Percentiles rank a stretch among this genome's conserved stretches.
phyloP scores from a whole-genome alignment of 306 rosid species.

The Cucurbita moschata region DNA sequence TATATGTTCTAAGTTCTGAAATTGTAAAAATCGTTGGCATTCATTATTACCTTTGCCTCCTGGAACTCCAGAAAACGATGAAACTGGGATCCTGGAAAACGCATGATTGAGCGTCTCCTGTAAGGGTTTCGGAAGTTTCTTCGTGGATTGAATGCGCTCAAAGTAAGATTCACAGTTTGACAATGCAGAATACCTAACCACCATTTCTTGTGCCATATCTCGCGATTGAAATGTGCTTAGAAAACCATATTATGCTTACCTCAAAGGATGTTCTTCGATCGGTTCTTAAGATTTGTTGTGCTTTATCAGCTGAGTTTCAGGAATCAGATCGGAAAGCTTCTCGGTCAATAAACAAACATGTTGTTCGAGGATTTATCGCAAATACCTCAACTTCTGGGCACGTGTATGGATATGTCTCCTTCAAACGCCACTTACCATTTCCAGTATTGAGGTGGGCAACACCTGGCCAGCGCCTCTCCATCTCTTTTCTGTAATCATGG shows the following conservation, averaged over 20 bases:
- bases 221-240: background rate
- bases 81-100: constrained; percentile 65
- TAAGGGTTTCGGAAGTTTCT: constrained; percentile 51
- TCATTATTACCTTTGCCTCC: constrained; percentile 54
- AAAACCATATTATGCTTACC: background rate
- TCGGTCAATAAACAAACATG: background rate
- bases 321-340: background rate
- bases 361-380: background rate
- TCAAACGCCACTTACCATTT: background rate
- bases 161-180: constrained; percentile 59
- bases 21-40: background rate
- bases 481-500: too few species aligned
- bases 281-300: background rate
- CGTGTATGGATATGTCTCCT: background rate
- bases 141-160: constrained; percentile 53
- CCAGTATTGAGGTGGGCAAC: background rate
- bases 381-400: background rate
- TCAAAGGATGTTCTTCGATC: background rate
- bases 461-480: too few species aligned
- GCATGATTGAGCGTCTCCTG: constrained; percentile 66
- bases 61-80: constrained; percentile 67
- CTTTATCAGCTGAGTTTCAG: background rate
- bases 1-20: background rate
- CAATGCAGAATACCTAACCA: constrained; percentile 8
- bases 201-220: constrained; percentile 40